phyloP scores from a whole-genome alignment of 192 early-diverging fungal genomes.

The Funneliformis geosporum region DNA sequence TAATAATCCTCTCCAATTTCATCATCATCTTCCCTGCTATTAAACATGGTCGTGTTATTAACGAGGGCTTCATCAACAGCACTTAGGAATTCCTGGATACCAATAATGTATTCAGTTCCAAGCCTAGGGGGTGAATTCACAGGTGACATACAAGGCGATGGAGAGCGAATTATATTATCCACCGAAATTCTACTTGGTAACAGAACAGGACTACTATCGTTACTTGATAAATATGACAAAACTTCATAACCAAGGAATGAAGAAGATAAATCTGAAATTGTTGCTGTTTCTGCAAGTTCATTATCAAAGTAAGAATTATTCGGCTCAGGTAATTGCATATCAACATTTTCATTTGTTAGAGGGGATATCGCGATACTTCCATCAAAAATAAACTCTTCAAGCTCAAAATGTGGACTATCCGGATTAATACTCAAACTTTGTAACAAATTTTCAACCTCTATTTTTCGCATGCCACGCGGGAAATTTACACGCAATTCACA shows the following conservation, averaged over 20 bases:
- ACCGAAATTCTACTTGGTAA: background rate
- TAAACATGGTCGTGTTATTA: background rate
- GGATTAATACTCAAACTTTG: background rate
- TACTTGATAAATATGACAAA: background rate
- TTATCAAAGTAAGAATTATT: background rate
- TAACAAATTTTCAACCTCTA: background rate
- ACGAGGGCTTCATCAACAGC: background rate
- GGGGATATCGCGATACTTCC: background rate
- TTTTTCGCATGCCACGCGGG: background rate
- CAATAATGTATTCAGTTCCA: background rate
- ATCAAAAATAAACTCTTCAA: background rate
- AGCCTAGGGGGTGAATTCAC: background rate
- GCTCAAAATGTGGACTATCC: conserved; percentile 6
- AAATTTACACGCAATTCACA: conserved; percentile 11
- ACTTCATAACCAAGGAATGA: background rate
- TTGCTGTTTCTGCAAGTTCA: background rate
- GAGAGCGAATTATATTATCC: background rate
- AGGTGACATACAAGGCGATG: conserved; percentile 4
- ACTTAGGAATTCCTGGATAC: conserved; percentile 1
- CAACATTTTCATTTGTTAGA: background rate
- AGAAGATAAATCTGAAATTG: background rate
- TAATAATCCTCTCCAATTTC: background rate
- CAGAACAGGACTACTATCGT: background rate
- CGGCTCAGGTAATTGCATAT: background rate
- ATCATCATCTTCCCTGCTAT: background rate